Base-by-base conservation (phyloP, 495 filamentous ascomycete species). In the Xylaria cubensis region DNA sequence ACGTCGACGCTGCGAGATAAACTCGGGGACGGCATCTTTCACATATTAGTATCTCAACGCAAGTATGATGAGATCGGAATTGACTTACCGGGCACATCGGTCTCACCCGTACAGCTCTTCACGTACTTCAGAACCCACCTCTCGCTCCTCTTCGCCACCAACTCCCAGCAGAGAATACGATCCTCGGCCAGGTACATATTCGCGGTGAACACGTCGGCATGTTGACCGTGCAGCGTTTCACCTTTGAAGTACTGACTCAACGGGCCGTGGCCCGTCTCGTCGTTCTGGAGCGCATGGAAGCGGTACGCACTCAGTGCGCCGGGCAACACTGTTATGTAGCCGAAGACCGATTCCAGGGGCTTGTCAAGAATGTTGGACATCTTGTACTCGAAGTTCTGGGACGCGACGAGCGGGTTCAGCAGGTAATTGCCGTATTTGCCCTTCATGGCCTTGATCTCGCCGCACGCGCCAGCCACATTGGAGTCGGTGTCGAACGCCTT, bases 111-210 rank as follows among this genome's bases (percentile, higher is more conserved):
- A 62, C 95, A 96, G 67, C 89, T 91, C 85, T 97, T 97, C 32
- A 99, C 97, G 75, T 98, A 99, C 78, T 97, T 97, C 81, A 99
- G 81, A 74, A 98, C 94, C 97, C 97, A 99, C 80, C 93, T 88
- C 83, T 97, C 96, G 75, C 91, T 92, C 72, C 94, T 85, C 84
- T 99, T 99, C 2, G 96, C 95, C 8, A 99, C 96, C 66, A 99
- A 82, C 88, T 99, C 97, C 95, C 95, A 99, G 82, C 97, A 99
- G 19, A 99, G 86, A 81, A 99, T 99, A 82, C 97, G 92, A 84
- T 99, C 97, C 79, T 99, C 97, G 15, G 97, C 97, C 58, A 99
- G 85, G 77, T 98, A 98, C 97, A 99, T 99, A 77, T 99, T 99
- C 6, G 97, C 97, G 0, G 97, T 98, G 78, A 99, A 99, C 8